Percentiles rank a stretch among this genome's conserved stretches.
phyloP scores from a whole-genome alignment of 176 grass and related monocot genomes.

The Triticum aestivum region DNA sequence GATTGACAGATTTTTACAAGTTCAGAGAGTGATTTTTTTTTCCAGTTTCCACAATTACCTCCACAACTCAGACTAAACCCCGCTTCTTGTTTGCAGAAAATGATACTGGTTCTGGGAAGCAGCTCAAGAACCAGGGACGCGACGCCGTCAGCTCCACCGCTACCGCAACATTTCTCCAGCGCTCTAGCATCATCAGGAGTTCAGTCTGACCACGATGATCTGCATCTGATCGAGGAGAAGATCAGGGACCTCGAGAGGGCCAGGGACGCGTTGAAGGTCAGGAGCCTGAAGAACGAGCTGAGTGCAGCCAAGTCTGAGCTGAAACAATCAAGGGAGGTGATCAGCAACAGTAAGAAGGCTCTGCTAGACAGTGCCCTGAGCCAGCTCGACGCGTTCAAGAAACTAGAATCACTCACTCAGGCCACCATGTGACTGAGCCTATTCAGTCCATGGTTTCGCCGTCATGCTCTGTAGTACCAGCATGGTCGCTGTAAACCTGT shows the following conservation, averaged over 20 bases:
- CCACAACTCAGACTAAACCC: not conserved
- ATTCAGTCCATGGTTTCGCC: not conserved
- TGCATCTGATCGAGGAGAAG: slow-evolving; percentile 25
- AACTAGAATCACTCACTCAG: slow-evolving; percentile 27
- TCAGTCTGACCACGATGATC: not conserved
- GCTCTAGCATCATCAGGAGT: not conserved
- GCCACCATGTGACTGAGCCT: not conserved
- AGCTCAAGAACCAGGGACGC: not conserved
- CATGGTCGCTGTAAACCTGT: not conserved
- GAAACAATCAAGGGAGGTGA: slow-evolving; percentile 20
- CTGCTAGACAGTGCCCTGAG: slow-evolving; percentile 31
- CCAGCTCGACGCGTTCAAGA: slow-evolving; percentile 35
- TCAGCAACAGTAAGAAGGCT: slow-evolving; percentile 31
- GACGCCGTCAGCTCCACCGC: slow-evolving; percentile 40
- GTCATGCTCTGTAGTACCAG: not conserved
- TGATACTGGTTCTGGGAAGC: slow-evolving; percentile 27
- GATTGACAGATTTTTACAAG: not conserved
- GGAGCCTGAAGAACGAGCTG: slow-evolving; percentile 29
- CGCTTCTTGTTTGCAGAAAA: slow-evolving; percentile 27
- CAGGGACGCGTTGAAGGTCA: slow-evolving; percentile 36
- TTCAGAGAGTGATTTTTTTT: no score
- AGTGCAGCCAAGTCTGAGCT: slow-evolving; percentile 28
- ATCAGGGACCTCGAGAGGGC: slow-evolving; percentile 20
- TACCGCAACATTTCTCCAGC: slow-evolving; percentile 20
- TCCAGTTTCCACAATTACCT: not conserved